phyloP scores from a whole-genome alignment of 1,139 yeast species.

The Candida tetrigidarum region DNA sequence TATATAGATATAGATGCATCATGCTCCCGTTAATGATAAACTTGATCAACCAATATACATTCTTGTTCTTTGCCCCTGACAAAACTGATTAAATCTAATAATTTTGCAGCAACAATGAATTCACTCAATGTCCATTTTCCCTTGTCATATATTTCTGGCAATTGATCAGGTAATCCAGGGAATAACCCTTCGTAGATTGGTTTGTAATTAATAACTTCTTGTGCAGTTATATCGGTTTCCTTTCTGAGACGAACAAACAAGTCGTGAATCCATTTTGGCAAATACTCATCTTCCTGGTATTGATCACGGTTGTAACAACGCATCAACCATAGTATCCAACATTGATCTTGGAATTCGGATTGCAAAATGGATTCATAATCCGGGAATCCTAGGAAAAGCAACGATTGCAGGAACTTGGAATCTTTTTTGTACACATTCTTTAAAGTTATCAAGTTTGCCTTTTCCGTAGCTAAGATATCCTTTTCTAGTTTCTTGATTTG shows the following conservation, averaged over 20 bases:
- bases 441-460: constrained; percentile 49
- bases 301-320: constrained; percentile 55
- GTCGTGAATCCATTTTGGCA: constrained; percentile 57
- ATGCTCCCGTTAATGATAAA: constrained; percentile 1
- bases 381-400: constrained; percentile 60
- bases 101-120: constrained; percentile 61
- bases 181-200: constrained; percentile 59
- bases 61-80: constrained; percentile 64
- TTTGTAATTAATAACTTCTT: constrained; percentile 59
- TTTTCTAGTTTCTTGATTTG: constrained; percentile 56
- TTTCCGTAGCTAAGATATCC: constrained; percentile 41
- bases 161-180: constrained; percentile 52
- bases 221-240: constrained; percentile 39
- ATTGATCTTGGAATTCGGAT: constrained; percentile 57
- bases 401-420: constrained; percentile 54
- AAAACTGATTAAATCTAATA: constrained; percentile 62
- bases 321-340: constrained; percentile 64
- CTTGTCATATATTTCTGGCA: constrained; percentile 62
- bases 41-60: constrained; percentile 49
- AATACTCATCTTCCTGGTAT: constrained; percentile 35
- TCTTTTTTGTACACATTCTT: constrained; percentile 63
- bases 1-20: not conserved
- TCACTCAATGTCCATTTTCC: constrained; percentile 70
- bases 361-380: constrained; percentile 55
- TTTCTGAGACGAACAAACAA: constrained; percentile 45